A percentile compares a stretch with the other conserved stretches of the same genome.
Conservation (phyloP, 805 yeast genomes). For the Pichia rugopelliculosa region DNA sequence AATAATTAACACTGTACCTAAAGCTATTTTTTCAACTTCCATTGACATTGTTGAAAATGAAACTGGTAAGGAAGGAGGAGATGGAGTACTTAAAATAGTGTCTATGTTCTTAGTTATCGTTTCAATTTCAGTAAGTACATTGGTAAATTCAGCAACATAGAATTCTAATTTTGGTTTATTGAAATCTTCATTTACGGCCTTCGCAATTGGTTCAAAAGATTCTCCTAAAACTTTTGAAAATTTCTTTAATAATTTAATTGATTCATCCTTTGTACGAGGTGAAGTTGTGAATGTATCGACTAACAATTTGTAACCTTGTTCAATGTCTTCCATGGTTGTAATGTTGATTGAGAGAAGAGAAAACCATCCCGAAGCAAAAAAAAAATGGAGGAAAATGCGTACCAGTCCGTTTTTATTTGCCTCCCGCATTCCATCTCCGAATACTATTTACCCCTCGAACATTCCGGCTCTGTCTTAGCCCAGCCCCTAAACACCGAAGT, state of each 20-base stretch:
- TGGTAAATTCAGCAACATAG: conserved; percentile 46
- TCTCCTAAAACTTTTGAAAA: neutral
- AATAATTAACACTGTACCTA: conserved; percentile 67
- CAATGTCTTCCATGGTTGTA: neutral
- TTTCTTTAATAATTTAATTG: neutral
- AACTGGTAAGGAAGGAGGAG: conserved; percentile 32
- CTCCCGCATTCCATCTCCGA: too few species aligned
- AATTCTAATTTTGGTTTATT: conserved; percentile 61
- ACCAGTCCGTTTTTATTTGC: too few species aligned
- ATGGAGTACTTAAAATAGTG: conserved; percentile 51
- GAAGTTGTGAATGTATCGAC: neutral
- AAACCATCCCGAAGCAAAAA: too few species aligned
- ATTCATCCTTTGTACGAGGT: conserved; percentile 4
- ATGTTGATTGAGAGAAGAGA: neutral
- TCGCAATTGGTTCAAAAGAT: conserved; percentile 36
- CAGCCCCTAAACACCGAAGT: too few species aligned
- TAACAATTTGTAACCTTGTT: neutral
- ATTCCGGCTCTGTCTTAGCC: too few species aligned
- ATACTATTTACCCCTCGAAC: too few species aligned
- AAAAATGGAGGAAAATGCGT: too few species aligned
- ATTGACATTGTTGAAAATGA: conserved; percentile 19
- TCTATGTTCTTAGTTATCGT: conserved; percentile 52
- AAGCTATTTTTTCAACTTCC: conserved; percentile 34
- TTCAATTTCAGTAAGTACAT: conserved; percentile 46
- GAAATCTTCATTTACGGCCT: conserved; percentile 61